Conservation (phyloP, 1,284 basidiomycete species). For the Cryptococcus wingfieldii region DNA sequence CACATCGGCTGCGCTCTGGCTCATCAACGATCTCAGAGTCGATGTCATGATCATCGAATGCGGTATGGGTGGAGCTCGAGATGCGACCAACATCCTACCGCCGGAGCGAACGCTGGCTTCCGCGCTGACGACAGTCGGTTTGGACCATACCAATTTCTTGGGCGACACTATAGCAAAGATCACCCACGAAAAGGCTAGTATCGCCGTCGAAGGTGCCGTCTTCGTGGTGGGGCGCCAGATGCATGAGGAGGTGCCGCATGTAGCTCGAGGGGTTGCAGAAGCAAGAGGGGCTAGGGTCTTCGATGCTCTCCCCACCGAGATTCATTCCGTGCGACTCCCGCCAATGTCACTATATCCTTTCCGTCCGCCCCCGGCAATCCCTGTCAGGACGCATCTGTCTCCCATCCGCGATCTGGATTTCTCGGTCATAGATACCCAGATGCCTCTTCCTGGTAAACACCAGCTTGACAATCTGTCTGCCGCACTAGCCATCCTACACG, state of each 20-base stretch:
- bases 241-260: conserved; percentile 54
- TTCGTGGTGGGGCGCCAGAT: conserved; percentile 72
- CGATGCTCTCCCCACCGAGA: conserved; percentile 14
- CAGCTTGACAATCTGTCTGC: conserved; percentile 76
- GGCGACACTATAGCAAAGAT: conserved; percentile 73
- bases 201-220: conserved; percentile 64
- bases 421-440: conserved; percentile 12
- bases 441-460: conserved; percentile 70
- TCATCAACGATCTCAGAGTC: conserved; percentile 64
- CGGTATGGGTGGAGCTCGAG: conserved; percentile 86
- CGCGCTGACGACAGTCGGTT: conserved; percentile 76
- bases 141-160: conserved; percentile 89
- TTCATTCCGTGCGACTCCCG: background rate
- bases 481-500: conserved; percentile 62
- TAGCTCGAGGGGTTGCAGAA: conserved; percentile 50
- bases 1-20: conserved; percentile 66
- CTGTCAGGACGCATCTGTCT: conserved; percentile 20
- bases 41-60: conserved; percentile 89
- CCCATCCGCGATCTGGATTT: background rate
- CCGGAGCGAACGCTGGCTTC: conserved; percentile 68
- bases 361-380: conserved; percentile 13
- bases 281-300: conserved; percentile 31
- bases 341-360: conserved; percentile 37
- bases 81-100: conserved; percentile 88
- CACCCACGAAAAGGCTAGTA: conserved; percentile 77